These are phyloP conservation scores for Plasmopara halstedii DNA, from an alignment of 352 stramenopile species.

Conservation along the genomic window DNA sequence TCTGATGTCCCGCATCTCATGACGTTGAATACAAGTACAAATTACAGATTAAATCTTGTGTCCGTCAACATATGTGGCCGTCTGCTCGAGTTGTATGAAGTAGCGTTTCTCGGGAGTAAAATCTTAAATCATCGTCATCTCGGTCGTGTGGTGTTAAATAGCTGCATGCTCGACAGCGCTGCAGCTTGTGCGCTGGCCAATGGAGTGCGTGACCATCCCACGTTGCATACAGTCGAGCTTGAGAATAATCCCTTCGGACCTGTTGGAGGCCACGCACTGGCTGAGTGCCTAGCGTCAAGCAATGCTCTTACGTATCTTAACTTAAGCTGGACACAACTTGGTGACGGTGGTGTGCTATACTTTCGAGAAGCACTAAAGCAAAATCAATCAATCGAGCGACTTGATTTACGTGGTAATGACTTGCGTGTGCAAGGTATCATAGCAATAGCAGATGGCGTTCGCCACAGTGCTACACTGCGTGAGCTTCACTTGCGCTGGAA, in stretches of 20 bases:
- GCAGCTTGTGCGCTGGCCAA: conserved; percentile 52
- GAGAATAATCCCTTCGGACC: conserved; percentile 58
- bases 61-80: conserved; percentile 43
- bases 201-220: conserved; percentile 53
- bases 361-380: conserved; percentile 37
- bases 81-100: conserved; percentile 47
- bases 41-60: conserved; percentile 23
- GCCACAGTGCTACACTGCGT: conserved; percentile 43
- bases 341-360: conserved; percentile 41
- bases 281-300: conserved; percentile 55
- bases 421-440: conserved; percentile 39
- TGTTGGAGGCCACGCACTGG: conserved; percentile 42
- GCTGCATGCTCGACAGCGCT: conserved; percentile 42
- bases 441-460: conserved; percentile 46
- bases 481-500: conserved; percentile 78
- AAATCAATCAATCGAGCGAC: conserved; percentile 39
- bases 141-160: conserved; percentile 46
- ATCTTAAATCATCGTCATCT: conserved; percentile 67
- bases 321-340: conserved; percentile 69
- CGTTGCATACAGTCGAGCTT: conserved; percentile 49
- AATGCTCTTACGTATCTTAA: conserved; percentile 54
- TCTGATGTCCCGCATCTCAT: conserved; percentile 8
- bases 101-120: conserved; percentile 57
- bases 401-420: conserved; percentile 68
- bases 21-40: conserved; percentile 6